Base-by-base conservation (phyloP, 257 asterid genomes). In the Solanum megistacrolobum region DNA sequence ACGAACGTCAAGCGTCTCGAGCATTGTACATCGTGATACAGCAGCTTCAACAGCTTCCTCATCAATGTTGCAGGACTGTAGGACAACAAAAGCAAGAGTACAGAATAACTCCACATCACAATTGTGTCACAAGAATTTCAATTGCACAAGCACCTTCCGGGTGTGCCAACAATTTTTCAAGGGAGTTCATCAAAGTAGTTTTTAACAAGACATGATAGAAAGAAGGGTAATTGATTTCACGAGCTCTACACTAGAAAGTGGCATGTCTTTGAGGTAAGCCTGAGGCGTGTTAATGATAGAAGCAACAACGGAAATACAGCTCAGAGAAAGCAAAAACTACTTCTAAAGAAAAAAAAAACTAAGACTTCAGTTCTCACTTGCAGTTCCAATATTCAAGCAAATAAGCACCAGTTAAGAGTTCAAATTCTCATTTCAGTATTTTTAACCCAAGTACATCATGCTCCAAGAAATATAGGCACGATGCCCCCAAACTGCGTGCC, bases 1-100 rank as follows among this genome's bases (percentile, higher is more conserved):
- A 65, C 99, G 99, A 68, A 97, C 99, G 78, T 97, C 99, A 18
- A 97, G 98, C 1, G 99, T 97, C 98, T 97, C 99, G 88, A 97
- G 93, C 97, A 94, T 86, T 89, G 55, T 88, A 89, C 99, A 97
- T 34, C 89, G 92, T 73, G 88, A 88, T 90, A 96, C 92, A 74
- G 98, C 99, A 87, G 92, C 92, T 91, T 93, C 98, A 79, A 97
- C 95, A 35, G 96, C 94, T 92, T 89, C 94, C 93, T 91, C 98
- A 0, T 93, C 98, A 58, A 95, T 94, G 93, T 94, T 96, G 92
- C 98, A 96, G 18, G 98, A 94, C 99, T 97, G 82, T 83, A 66
- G 85, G 32, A 86, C 3, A 79, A 60, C 71, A 82, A 65, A 39
- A n/a, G 71, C 39, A 62, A 66, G 13, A 7, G 32, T 21, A 31